Evolutionary conservation across 2,329 filamentous ascomycete species (phyloP).

Genomic region (Pseudomassariella vexata): DNA sequence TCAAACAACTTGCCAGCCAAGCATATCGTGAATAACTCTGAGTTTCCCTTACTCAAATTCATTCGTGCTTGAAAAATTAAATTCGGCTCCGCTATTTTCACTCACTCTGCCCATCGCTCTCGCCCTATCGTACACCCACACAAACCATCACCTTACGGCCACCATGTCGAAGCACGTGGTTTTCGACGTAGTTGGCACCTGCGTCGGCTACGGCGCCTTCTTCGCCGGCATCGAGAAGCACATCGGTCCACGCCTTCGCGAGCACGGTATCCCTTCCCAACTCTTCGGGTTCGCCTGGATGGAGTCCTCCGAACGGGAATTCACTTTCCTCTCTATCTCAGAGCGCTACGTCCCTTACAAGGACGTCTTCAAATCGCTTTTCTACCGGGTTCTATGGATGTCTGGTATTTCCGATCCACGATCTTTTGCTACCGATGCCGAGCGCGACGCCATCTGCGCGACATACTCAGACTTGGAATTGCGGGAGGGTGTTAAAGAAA

Average conservation of each 20-base stretch:
- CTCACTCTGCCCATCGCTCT: too few relatives aligned
- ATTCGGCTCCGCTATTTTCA: too few relatives aligned
- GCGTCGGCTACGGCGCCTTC: conserved; percentile 38
- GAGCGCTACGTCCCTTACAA: conserved; percentile 35
- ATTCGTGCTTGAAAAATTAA: too few relatives aligned
- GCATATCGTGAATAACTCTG: too few relatives aligned
- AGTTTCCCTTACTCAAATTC: too few relatives aligned
- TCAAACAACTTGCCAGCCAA: too few relatives aligned
- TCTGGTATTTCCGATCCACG: conserved; percentile 37
- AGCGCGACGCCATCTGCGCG: conserved; percentile 32
- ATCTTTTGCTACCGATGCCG: conserved; percentile 33
- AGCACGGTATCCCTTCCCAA: conserved; percentile 30
- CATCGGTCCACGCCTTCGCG: conserved; percentile 33
- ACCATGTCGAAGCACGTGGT: conserved; percentile 45
- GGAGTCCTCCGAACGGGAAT: conserved; percentile 40
- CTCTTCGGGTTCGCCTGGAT: conserved; percentile 42
- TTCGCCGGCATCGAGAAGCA: conserved; percentile 32
- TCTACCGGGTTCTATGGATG: conserved; percentile 41
- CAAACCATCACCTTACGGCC: too few relatives aligned
- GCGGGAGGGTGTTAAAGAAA: conserved; percentile 33
- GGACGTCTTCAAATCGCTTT: conserved; percentile 34
- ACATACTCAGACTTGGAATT: conserved; percentile 30
- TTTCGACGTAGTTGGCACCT: conserved; percentile 47
- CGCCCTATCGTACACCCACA: too few relatives aligned
- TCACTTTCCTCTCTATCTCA: conserved; percentile 40